These are phyloP conservation scores for Vaccinium corymbosum DNA, from an alignment of 148 eudicot genomes.

Conservation along the genomic window DNA sequence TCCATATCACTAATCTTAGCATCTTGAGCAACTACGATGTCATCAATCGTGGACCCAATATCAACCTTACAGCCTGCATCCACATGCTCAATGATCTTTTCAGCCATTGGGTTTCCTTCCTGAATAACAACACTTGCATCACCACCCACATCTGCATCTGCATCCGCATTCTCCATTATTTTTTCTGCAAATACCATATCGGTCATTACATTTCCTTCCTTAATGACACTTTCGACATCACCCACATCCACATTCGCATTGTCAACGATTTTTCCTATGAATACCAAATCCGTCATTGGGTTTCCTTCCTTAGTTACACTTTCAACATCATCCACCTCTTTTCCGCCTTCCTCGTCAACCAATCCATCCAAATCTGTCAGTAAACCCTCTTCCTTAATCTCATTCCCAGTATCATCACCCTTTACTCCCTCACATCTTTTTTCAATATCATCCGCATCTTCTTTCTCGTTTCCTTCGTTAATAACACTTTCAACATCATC, in stretches of 20 bases:
- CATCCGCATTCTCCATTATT: not conserved
- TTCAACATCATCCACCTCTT: constrained; percentile 9
- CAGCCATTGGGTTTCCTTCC: not conserved
- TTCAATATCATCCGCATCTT: not conserved
- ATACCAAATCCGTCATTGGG: not conserved
- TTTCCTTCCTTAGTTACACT: not conserved
- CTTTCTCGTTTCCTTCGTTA: not conserved
- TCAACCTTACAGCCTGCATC: constrained; percentile 1
- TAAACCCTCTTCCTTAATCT: not conserved
- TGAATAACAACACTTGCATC: not conserved
- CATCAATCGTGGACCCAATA: constrained; percentile 10
- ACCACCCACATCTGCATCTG: not conserved
- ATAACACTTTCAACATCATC: not conserved
- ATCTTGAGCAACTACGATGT: constrained; percentile 12
- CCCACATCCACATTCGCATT: not conserved
- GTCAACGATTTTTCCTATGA: not conserved
- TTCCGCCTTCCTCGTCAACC: not conserved
- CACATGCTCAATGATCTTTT: not conserved
- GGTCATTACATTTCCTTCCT: not conserved
- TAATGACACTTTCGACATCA: not conserved
- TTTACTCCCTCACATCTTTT: not conserved
- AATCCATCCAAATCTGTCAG: constrained; percentile 12
- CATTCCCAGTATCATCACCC: not conserved
- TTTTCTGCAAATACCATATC: constrained; percentile 14
- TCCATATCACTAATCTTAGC: constrained; percentile 3